Conservation (phyloP, 371 early-diverging fungal genomes). For the Syncephalis fuscata region DNA sequence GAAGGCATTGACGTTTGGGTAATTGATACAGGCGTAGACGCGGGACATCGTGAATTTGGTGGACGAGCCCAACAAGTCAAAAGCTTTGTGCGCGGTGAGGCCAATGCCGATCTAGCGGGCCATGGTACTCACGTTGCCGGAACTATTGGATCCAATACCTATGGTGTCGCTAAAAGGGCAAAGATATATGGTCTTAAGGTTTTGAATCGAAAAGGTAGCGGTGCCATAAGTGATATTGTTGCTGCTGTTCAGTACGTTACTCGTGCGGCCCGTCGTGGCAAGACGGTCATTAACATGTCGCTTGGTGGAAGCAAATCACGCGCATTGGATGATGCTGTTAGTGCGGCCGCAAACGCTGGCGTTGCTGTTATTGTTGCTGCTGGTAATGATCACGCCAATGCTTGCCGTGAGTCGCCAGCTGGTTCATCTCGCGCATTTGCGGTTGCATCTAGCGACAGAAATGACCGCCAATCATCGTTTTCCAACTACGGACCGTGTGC, state of each 20-base stretch:
- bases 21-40: constrained; percentile 40
- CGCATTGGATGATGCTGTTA: constrained; percentile 11
- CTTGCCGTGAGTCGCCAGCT: constrained; percentile 34
- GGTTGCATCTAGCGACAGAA: constrained; percentile 21
- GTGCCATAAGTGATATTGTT: constrained; percentile 16
- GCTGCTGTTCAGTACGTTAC: constrained; percentile 10
- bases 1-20: constrained; percentile 24
- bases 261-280: not conserved
- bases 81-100: constrained; percentile 28
- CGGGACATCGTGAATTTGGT: constrained; percentile 51
- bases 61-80: constrained; percentile 51
- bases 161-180: constrained; percentile 29
- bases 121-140: constrained; percentile 39
- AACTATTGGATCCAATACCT: constrained; percentile 30
- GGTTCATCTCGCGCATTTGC: constrained; percentile 24
- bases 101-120: constrained; percentile 26
- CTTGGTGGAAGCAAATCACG: constrained; percentile 5
- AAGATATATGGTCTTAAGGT: constrained; percentile 17
- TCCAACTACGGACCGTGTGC: constrained; percentile 19
- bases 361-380: constrained; percentile 34
- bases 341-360: constrained; percentile 8
- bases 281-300: constrained; percentile 9
- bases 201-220: constrained; percentile 20
- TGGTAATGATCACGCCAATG: constrained; percentile 27
- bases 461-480: constrained; percentile 11